These are phyloP conservation scores for Trametes cinnabarina DNA, from an alignment of 768 basidiomycete genomes.

Conservation along the genomic window DNA sequence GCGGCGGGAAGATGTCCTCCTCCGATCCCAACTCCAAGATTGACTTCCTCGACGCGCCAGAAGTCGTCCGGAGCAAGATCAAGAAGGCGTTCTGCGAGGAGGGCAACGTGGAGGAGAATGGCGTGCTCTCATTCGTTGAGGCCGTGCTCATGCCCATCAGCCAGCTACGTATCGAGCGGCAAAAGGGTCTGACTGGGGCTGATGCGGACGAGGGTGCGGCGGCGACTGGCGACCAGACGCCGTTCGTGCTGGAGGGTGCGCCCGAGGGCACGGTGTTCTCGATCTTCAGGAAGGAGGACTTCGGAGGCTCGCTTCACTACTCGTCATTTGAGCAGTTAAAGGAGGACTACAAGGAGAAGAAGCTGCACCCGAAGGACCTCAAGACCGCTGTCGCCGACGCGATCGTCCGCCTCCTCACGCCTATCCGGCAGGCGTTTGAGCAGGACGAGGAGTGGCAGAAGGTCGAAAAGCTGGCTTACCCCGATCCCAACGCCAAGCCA, in stretches of 20 bases:
- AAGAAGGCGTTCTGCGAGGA: conserved; percentile 93
- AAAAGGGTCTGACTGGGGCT: conserved; percentile 42
- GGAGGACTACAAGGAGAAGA: conserved; percentile 70
- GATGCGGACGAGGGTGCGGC: conserved; percentile 46
- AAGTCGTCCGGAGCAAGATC: conserved; percentile 83
- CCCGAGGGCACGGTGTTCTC: conserved; percentile 82
- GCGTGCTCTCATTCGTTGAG: conserved; percentile 78
- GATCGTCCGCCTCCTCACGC: conserved; percentile 72
- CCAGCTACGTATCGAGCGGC: conserved; percentile 64
- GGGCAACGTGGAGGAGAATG: conserved; percentile 86
- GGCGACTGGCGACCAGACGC: conserved; percentile 49
- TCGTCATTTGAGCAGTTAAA: conserved; percentile 60
- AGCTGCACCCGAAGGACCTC: conserved; percentile 86
- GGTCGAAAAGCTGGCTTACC: conserved; percentile 80
- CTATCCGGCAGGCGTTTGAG: conserved; percentile 77
- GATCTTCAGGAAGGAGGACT: conserved; percentile 74
- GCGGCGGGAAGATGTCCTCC: conserved; percentile 96
- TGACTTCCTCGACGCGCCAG: conserved; percentile 90
- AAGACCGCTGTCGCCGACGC: conserved; percentile 75
- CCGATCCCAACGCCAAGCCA: conserved; percentile 63
- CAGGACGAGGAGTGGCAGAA: conserved; percentile 78
- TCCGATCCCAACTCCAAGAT: conserved; percentile 98
- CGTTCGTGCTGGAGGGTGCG: conserved; percentile 67
- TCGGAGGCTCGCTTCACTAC: conserved; percentile 81
- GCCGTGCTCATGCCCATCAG: conserved; percentile 89